Evolutionary conservation across 208 protist genomes (phyloP), one percentile per base, ranked within the genome.

Genomic region (Phytomonas sp.): DNA sequence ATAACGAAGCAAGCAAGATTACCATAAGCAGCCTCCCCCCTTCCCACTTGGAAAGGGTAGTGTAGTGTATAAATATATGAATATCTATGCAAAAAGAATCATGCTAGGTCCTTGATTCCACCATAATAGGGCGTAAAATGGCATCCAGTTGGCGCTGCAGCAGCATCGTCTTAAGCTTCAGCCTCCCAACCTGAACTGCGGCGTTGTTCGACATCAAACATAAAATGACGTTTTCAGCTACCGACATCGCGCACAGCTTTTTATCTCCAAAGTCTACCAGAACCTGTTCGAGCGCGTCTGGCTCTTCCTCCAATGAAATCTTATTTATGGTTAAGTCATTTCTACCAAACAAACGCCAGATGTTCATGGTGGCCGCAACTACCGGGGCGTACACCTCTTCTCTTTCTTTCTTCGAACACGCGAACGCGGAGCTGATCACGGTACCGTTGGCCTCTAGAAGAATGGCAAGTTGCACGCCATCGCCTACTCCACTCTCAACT

Each of bases 141-240:
- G 46, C n/a, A 64, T 93, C 85, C 0, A 96, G 75, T 46, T 62
- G 76, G 15, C 79, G 75, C 70, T 94, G 88, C 66, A 96, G 67
- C 0, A 81, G 74, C 5, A 85, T 82, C 17, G 91, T 89, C 64
- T 89, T 89, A 43, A 96, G 73, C 70, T 96, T 96, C 37, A 96
- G 70, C 56, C 86, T 60, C 0, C 91, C 91, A 61, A 92, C 84
- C 63, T 88, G 81, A 29, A 96, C 66, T 0, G 67, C 20, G 0
- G 78, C 33, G 37, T 66, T 69, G 0, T 60, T 51, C 2, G 81
- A 77, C 3, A 92, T 68, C 15, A 92, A 43, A 40, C 77, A 83
- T 32, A 94, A 70, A 63, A 92, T 80, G 11, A 78, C 83, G 9
- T 33, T 75, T 23, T 81, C 87, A 0, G 82, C 88, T 4, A 91